Evolutionary conservation across 345 rosid genomes (phyloP).

Genomic region (Dipteronia dyeriana): DNA sequence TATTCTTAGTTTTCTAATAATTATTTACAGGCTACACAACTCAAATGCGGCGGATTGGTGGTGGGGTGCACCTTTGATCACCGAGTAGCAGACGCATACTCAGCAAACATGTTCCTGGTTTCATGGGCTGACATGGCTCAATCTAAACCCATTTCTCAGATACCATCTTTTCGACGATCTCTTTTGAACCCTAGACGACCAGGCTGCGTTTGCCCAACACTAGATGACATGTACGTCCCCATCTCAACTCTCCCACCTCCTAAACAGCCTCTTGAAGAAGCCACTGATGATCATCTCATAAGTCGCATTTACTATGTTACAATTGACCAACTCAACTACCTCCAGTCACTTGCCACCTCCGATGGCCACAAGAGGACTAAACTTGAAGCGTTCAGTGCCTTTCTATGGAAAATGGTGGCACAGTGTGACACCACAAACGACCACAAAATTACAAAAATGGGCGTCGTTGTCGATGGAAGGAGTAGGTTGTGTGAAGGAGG

Average conservation of each 20-base stretch:
- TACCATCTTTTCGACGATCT: constrained; percentile 64
- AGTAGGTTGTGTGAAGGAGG: constrained; percentile 33
- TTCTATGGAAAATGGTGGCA: constrained; percentile 72
- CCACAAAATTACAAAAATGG: constrained; percentile 42
- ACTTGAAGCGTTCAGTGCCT: constrained; percentile 64
- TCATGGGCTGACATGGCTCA: constrained; percentile 70
- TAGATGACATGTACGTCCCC: constrained; percentile 56
- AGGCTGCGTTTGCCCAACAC: constrained; percentile 27
- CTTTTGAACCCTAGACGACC: constrained; percentile 59
- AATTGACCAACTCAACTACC: constrained; percentile 33
- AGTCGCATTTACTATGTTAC: constrained; percentile 63
- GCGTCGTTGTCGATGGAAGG: constrained; percentile 76
- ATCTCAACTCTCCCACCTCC: constrained; percentile 51
- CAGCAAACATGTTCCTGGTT: constrained; percentile 67
- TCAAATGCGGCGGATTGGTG: constrained; percentile 67
- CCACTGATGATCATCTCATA: constrained; percentile 28
- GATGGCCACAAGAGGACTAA: constrained; percentile 44
- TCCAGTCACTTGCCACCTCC: constrained; percentile 46
- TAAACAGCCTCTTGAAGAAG: constrained; percentile 18
- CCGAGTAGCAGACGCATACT: constrained; percentile 74
- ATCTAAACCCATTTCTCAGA: constrained; percentile 38
- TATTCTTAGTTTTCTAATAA: too few species aligned
- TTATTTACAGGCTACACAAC: constrained; percentile 51
- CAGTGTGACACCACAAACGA: constrained; percentile 20
- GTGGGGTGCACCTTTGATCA: constrained; percentile 78